Percentiles rank a stretch among this genome's conserved stretches.
phyloP scores from a whole-genome alignment of 1,139 yeast species.

The Hansenula lynferdii region DNA sequence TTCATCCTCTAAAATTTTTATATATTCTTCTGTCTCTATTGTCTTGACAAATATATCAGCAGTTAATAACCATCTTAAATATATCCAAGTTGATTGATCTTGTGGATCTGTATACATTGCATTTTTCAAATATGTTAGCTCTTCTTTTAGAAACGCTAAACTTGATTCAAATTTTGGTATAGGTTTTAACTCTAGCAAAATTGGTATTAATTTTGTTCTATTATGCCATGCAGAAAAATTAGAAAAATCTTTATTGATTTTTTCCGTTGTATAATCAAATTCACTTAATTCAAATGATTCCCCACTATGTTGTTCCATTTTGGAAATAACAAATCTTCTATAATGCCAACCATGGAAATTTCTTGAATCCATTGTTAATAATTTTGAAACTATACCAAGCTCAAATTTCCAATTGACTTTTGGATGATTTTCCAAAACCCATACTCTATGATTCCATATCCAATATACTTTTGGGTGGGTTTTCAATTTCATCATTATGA shows the following conservation, averaged over 20 bases:
- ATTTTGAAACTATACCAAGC: conserved; percentile 58
- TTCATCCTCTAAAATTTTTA: conserved; percentile 35
- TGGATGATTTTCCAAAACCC: conserved; percentile 66
- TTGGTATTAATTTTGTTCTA: conserved; percentile 65
- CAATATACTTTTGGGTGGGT: conserved; percentile 86
- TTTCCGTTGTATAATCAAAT: conserved; percentile 70
- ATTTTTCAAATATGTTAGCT: conserved; percentile 65
- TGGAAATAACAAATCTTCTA: conserved; percentile 63
- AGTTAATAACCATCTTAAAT: conserved; percentile 75
- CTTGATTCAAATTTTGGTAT: conserved; percentile 25
- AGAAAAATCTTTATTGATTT: conserved; percentile 78
- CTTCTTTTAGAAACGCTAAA: conserved; percentile 42
- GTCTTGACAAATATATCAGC: conserved; percentile 40
- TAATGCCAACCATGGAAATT: conserved; percentile 98
- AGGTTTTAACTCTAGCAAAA: conserved; percentile 33
- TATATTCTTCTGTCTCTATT: conserved; percentile 23
- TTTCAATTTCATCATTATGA: conserved; percentile 55
- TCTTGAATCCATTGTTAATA: conserved; percentile 70
- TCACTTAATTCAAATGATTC: conserved; percentile 41
- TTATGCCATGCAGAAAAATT: conserved; percentile 98
- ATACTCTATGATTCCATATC: conserved; percentile 92
- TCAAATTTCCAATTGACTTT: conserved; percentile 64
- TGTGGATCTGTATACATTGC: conserved; percentile 93
- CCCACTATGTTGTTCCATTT: conserved; percentile 36
- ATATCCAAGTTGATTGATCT: conserved; percentile 91